Evolutionary conservation across 768 basidiomycete genomes (phyloP).

Genomic region (Boletales sp.): DNA sequence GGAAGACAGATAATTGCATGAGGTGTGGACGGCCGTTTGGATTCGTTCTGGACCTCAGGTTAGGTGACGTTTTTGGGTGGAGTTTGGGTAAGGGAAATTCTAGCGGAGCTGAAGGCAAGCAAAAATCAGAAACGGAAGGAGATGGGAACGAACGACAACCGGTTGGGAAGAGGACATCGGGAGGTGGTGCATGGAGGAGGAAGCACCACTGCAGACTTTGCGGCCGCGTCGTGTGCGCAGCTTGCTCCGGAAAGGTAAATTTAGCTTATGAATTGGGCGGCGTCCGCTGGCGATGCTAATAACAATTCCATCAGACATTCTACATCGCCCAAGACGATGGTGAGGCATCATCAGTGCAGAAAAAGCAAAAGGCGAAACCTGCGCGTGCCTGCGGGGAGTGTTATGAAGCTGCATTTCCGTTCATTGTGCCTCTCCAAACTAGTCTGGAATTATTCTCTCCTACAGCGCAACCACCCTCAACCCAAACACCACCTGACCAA

Average conservation of each 20-base stretch:
- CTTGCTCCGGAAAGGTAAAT: conserved; percentile 74
- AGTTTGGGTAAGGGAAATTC: conserved; percentile 39
- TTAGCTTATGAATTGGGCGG: not conserved
- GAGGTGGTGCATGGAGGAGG: conserved; percentile 42
- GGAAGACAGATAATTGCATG: conserved; percentile 82
- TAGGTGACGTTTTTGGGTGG: conserved; percentile 29
- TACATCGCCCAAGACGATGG: conserved; percentile 49
- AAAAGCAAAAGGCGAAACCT: conserved; percentile 49
- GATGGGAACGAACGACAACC: conserved; percentile 4
- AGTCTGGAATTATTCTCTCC: conserved; percentile 6
- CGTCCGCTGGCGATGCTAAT: not conserved
- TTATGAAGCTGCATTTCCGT: conserved; percentile 81
- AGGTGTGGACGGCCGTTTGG: conserved; percentile 74
- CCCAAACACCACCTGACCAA: conserved; percentile 9
- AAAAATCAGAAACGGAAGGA: conserved; percentile 9
- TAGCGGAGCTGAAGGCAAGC: conserved; percentile 8
- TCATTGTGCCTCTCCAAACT: conserved; percentile 20
- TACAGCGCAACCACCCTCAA: conserved; percentile 6
- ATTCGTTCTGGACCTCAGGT: conserved; percentile 31
- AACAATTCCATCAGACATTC: conserved; percentile 59
- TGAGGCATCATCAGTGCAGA: conserved; percentile 39
- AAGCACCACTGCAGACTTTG: conserved; percentile 87
- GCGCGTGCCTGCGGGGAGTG: conserved; percentile 84
- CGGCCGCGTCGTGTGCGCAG: conserved; percentile 81
- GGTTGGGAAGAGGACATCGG: conserved; percentile 7